Evolutionary conservation across 2,329 filamentous ascomycete species (phyloP).

Genomic region (Trichoderma sp.): DNA sequence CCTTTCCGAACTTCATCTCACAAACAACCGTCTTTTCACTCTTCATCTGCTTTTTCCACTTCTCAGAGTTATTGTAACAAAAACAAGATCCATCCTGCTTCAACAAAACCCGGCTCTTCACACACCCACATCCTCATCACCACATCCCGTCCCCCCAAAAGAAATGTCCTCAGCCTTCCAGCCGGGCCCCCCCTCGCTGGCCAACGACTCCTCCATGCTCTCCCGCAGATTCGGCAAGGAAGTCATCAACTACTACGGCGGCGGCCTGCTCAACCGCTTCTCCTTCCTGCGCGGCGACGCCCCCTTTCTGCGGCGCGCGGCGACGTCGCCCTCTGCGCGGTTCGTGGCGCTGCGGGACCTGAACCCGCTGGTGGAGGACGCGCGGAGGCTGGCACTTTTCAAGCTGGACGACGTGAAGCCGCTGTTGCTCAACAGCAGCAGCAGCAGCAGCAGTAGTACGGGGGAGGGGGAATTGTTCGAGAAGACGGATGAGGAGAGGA

Average conservation of each 20-base stretch:
- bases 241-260: slow-evolving; percentile 81
- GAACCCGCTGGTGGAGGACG: slow-evolving; percentile 65
- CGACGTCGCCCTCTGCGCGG: slow-evolving; percentile 63
- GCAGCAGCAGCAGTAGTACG: too few relatives aligned
- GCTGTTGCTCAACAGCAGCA: slow-evolving; percentile 53
- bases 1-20: not conserved
- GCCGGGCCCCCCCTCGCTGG: slow-evolving; percentile 25
- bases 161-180: slow-evolving; percentile 25
- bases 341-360: slow-evolving; percentile 82
- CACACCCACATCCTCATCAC: not conserved
- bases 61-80: not conserved
- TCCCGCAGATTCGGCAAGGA: slow-evolving; percentile 77
- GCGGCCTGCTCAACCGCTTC: slow-evolving; percentile 75
- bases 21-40: not conserved
- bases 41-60: not conserved
- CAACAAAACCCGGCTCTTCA: not conserved
- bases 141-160: not conserved
- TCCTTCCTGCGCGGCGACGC: slow-evolving; percentile 75
- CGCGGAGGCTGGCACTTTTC: slow-evolving; percentile 67
- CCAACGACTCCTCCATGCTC: slow-evolving; percentile 65
- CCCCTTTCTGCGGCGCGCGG: slow-evolving; percentile 68
- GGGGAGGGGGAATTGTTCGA: slow-evolving; percentile 64
- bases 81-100: not conserved
- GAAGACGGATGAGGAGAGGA: slow-evolving; percentile 69
- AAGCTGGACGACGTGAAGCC: slow-evolving; percentile 68